Evolutionary conservation across 345 rosid genomes (phyloP), one percentile per base, ranked within the genome.

Genomic region (Populus davidiana): DNA sequence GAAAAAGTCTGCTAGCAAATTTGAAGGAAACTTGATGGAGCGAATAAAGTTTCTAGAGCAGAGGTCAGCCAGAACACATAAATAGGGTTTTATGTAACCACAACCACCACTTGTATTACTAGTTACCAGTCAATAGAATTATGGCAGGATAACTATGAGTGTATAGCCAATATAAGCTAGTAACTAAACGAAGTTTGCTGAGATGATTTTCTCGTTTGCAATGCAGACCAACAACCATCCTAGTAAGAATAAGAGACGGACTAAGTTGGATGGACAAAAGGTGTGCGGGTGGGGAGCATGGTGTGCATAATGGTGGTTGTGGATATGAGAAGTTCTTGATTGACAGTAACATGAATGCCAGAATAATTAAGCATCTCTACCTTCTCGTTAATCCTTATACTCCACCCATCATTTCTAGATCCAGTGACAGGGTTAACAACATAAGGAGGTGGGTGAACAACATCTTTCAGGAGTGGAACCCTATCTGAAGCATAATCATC

Each of bases 401-500:
- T 80, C 90, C 88, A 89, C 2, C 91, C 69, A 66, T 87, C 88
- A 4, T 69, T 87, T 82, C 85, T 86, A 67, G 91, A 49, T 84
- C 92, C 92, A 69, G 75, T 84, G 31, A 86, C 79, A 76, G 98
- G 94, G 81, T 84, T 89, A 67, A 91, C 90, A 43, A 79, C 93
- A 77, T 89, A 92, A 39, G 80, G 61, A 74, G 89, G 89, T 21
- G 83, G 82, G 35, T 83, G 88, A 64, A 69, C 88, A 74, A 77
- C 79, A 86, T 91, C 86, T 61, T 81, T 88, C 71, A 95, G 79
- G 65, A 95, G 89, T n/a, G 94, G 90, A 83, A 77, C 91, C 61
- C 83, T 90, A 67, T 85, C 91, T 20, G 90, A 62, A 76, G 71
- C 77, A 70, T 68, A 88, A 23, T 95, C 96, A 81, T 95, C 96